Conservation (phyloP, 352 stramenopile species). For the Thalassiosira hispida region DNA sequence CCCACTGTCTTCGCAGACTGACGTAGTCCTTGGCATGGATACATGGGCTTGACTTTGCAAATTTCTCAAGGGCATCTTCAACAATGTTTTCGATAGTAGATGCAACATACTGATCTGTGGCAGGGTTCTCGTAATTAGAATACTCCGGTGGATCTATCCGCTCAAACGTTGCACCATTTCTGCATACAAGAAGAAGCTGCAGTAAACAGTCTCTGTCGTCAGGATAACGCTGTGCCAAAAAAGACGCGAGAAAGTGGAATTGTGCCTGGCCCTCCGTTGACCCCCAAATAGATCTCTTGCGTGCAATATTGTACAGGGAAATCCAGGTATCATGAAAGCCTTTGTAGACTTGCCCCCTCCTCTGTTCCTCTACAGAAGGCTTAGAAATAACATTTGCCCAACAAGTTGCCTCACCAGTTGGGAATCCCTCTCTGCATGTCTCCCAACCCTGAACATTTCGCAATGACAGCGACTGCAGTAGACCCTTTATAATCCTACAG, state of each 20-base stretch:
- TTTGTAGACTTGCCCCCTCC: not conserved
- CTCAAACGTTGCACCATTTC: slow-evolving; percentile 8
- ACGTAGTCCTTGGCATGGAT: not conserved
- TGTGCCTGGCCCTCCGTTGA: not conserved
- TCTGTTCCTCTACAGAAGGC: not conserved
- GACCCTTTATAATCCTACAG: not conserved
- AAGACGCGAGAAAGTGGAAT: slow-evolving; percentile 1
- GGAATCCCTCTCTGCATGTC: not conserved
- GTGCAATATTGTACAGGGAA: slow-evolving; percentile 15
- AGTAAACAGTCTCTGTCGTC: not conserved
- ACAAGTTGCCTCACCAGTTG: not conserved
- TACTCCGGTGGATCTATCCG: slow-evolving; percentile 6
- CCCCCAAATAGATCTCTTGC: not conserved
- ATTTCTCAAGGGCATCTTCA: not conserved
- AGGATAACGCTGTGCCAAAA: slow-evolving; percentile 9
- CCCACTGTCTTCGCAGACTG: not conserved
- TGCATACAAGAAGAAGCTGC: slow-evolving; percentile 10
- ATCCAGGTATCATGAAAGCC: slow-evolving; percentile 9
- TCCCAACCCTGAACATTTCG: not conserved
- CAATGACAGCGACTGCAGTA: not conserved
- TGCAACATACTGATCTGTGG: not conserved
- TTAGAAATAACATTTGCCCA: not conserved
- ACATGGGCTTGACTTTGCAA: not conserved
- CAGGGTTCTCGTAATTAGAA: not conserved
- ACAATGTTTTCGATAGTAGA: not conserved